phyloP scores from a whole-genome alignment of 768 basidiomycete species.

The Clavulina sp. region DNA sequence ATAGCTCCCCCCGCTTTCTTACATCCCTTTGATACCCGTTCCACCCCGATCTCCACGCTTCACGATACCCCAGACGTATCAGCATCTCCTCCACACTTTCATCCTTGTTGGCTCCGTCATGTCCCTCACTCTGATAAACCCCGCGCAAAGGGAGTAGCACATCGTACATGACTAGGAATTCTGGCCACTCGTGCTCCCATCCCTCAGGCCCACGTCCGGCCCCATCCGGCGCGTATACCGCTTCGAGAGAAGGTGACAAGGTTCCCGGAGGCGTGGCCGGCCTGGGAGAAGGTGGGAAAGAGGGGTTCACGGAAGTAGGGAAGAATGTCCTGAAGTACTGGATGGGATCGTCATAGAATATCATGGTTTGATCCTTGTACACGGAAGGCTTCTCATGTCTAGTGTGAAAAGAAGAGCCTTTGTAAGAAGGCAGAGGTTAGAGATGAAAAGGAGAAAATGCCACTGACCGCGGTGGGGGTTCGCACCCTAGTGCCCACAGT shows the following conservation, averaged over 20 bases:
- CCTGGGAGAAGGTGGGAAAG: conserved; percentile 40
- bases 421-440: conserved; percentile 7
- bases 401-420: conserved; percentile 5
- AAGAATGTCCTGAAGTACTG: conserved; percentile 51
- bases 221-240: too few relatives aligned
- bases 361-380: conserved; percentile 65
- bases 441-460: conserved; percentile 6
- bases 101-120: conserved; percentile 12
- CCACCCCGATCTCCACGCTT: conserved; percentile 40
- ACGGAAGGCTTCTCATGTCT: conserved; percentile 33
- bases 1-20: conserved; percentile 46
- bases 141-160: conserved; percentile 33
- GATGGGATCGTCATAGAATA: conserved; percentile 61
- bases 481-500: conserved; percentile 81
- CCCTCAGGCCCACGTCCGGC: too few relatives aligned
- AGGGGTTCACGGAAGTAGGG: conserved; percentile 39
- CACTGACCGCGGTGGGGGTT: conserved; percentile 77
- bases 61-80: conserved; percentile 37
- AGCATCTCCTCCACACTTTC: conserved; percentile 33
- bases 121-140: too few relatives aligned
- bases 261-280: not conserved
- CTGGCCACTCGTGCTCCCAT: conserved; percentile 72
- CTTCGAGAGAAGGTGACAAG: too few relatives aligned
- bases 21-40: conserved; percentile 63
- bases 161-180: conserved; percentile 69